These are phyloP conservation scores for Saccharomycopsis javanensis DNA, from an alignment of 805 yeast genomes.

Conservation along the genomic window DNA sequence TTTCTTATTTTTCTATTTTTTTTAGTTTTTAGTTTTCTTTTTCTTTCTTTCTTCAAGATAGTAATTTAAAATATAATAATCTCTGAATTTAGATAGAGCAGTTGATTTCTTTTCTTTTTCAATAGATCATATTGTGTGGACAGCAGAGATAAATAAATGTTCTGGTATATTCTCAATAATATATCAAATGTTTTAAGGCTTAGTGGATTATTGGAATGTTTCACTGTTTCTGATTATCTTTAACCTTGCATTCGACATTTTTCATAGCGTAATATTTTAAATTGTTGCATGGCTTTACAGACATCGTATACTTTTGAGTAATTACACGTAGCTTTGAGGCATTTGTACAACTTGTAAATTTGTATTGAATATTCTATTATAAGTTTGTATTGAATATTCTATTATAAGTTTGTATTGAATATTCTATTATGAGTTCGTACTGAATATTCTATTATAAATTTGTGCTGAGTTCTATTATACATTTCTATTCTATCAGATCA, in stretches of 20 bases:
- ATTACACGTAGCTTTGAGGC: too few species aligned
- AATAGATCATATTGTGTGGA: constrained; percentile 35
- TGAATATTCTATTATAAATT: too few species aligned
- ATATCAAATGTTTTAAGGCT: neutral
- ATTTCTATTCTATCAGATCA: too few species aligned
- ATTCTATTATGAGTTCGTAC: too few species aligned
- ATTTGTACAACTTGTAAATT: too few species aligned
- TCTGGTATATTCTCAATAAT: neutral
- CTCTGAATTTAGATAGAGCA: constrained; percentile 36
- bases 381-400: too few species aligned
- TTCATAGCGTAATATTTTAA: too few species aligned
- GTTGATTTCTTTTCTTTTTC: constrained; percentile 25
- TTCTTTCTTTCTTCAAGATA: constrained; percentile 24
- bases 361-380: too few species aligned
- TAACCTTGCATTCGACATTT: neutral
- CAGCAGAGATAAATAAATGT: constrained; percentile 38
- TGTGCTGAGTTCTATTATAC: too few species aligned
- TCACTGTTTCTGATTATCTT: neutral
- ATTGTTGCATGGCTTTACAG: too few species aligned
- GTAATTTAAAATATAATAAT: constrained; percentile 21
- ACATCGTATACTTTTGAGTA: too few species aligned
- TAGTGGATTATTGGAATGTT: neutral
- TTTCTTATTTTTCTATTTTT: constrained; percentile 1
- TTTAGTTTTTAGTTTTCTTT: constrained; percentile 16
- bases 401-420: too few species aligned